phyloP scores from a whole-genome alignment of 306 rosid genomes.

The Elaeagnus macrophylla region DNA sequence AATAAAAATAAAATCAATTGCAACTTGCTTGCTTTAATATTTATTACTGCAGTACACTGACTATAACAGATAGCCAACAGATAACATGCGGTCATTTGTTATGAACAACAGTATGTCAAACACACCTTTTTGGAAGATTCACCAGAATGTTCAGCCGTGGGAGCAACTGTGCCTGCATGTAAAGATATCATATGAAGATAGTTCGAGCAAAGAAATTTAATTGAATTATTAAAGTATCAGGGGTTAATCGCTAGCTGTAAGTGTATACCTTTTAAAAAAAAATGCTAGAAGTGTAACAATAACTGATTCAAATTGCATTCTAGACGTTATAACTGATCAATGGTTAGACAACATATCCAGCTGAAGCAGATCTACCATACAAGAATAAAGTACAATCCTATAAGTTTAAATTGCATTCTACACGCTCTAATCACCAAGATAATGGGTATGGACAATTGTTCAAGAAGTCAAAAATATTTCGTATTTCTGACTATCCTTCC shows the following conservation, averaged over 20 bases:
- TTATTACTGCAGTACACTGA: no score
- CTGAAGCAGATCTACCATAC: no score
- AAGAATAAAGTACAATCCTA: no score
- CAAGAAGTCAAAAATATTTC: background rate
- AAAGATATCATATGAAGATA: constrained; percentile 5
- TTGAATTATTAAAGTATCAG: constrained; percentile 5
- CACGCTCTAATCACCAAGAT: background rate
- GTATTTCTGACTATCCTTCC: no score
- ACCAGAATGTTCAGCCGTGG: constrained; percentile 37
- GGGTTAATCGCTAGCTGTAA: no score
- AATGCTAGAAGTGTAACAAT: no score
- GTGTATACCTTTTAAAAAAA: no score
- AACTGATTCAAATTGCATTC: no score
- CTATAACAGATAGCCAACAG: no score
- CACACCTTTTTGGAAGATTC: constrained; percentile 63
- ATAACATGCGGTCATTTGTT: background rate
- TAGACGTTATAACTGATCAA: no score
- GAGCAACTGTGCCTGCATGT: constrained; percentile 46
- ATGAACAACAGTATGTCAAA: background rate
- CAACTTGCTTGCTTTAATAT: no score
- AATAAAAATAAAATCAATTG: background rate
- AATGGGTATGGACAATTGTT: background rate
- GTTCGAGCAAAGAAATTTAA: background rate
- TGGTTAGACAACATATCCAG: no score
- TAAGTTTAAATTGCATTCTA: background rate